Base-by-base conservation (phyloP, 2,329 filamentous ascomycete genomes). In the Dactylellina cionopaga region DNA sequence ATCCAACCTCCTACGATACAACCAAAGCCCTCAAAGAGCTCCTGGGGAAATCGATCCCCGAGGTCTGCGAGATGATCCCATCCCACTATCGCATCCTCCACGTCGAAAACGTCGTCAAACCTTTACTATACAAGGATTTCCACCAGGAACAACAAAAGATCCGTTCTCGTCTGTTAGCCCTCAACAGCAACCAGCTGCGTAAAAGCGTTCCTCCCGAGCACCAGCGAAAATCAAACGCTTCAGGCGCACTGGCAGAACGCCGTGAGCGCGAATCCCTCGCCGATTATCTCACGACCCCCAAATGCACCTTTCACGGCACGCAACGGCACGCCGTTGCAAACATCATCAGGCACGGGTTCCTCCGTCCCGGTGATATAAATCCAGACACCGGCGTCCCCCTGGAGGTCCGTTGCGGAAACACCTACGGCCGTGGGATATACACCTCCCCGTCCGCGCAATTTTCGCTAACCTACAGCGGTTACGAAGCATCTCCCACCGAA, bases 321-420 rank as follows among this genome's bases (percentile, higher is more conserved):
- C 74, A 75, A 3, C 78, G 80, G 11, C 59, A 78, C 19, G 76
- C 76, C 3, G 79, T 83, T 2, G 78, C 80, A 2, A 82, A 80
- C 1, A 84, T 84, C 41, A 80, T 84, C 10, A 80, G 80, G 9
- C 76, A 82, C 65, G 82, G 82, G 1, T 83, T 84, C 66, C 75
- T 83, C 4, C 77, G 79, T 29, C 83, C 81, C 1, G 80, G 80
- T 0, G 58, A 75, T 13, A 75, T 63, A 25, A 76, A 80, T 59
- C 80, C 80, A 0, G 75, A 76, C 0, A 80, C 77, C 1, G 54
- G 76, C 3, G 52, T 59, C 2, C 33, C 66, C 3, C 77, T 80
- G 29, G 63, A 59, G 6, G 74, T 81, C 10, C 76, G 77, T n/a
- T 81, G 79, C 56, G 81, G 82, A 9, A 77, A 80, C 17, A 80